Conservation (phyloP, 805 yeast genomes). For the Candida tammaniensis region DNA sequence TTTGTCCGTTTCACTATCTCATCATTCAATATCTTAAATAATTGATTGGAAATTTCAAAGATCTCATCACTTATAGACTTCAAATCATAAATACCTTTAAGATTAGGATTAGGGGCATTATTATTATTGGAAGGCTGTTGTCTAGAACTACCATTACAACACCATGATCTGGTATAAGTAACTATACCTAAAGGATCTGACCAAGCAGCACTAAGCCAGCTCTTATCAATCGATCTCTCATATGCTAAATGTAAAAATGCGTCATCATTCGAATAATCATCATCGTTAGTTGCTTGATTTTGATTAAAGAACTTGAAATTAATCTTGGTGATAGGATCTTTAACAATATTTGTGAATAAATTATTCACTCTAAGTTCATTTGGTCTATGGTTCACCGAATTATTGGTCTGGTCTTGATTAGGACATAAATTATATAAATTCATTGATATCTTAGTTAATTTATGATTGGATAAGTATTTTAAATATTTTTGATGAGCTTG, state of each 20-base stretch:
- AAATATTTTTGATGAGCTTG: constrained; percentile 14
- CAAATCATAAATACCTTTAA: constrained; percentile 22
- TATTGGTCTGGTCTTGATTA: constrained; percentile 10
- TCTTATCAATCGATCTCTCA: constrained; percentile 73
- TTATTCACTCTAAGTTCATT: constrained; percentile 5
- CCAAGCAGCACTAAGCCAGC: constrained; percentile 89
- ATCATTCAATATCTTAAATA: constrained; percentile 37
- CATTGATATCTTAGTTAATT: constrained; percentile 45
- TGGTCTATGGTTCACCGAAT: too few relatives aligned
- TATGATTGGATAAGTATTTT: constrained; percentile 30
- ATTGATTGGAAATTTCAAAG: constrained; percentile 54
- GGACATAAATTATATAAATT: constrained; percentile 61
- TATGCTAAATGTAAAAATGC: constrained; percentile 82
- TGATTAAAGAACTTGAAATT: constrained; percentile 33
- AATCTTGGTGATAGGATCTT: constrained; percentile 35
- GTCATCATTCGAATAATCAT: constrained; percentile 50
- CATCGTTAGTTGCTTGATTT: constrained; percentile 13
- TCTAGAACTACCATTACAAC: constrained; percentile 3
- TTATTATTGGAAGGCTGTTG: constrained; percentile 2
- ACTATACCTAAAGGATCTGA: constrained; percentile 76
- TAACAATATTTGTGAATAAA: constrained; percentile 31
- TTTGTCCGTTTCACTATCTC: constrained; percentile 29
- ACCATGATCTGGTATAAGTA: constrained; percentile 64
- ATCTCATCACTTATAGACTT: constrained; percentile 62
- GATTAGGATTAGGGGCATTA: constrained; percentile 5